Evolutionary conservation across 768 basidiomycete species (phyloP).

Genomic region (Termitomyces sp.): DNA sequence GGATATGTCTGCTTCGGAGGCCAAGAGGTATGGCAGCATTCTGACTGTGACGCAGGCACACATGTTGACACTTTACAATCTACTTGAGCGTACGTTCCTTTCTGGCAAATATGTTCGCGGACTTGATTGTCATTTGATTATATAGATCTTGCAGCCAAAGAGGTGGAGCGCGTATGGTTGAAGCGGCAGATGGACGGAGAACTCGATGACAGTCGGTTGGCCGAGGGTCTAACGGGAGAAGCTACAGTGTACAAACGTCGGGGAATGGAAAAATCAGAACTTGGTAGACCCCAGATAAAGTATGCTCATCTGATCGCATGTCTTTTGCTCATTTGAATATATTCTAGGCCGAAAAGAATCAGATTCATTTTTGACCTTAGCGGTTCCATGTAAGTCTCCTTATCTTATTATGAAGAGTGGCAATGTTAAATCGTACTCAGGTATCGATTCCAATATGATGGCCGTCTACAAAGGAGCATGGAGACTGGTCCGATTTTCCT

Average conservation of each 20-base stretch:
- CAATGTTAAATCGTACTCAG: constrained; percentile 24
- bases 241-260: constrained; percentile 69
- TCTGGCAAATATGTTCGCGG: background rate
- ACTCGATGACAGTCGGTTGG: constrained; percentile 61
- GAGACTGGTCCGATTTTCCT: constrained; percentile 52
- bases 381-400: constrained; percentile 51
- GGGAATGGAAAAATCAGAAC: constrained; percentile 66
- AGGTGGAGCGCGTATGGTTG: constrained; percentile 70
- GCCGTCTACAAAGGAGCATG: constrained; percentile 57
- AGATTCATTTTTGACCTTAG: constrained; percentile 69
- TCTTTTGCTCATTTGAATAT: background rate
- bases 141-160: constrained; percentile 61
- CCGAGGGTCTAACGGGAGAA: constrained; percentile 68
- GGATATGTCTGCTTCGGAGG: constrained; percentile 54
- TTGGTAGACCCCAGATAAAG: constrained; percentile 69
- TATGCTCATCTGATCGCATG: constrained; percentile 21
- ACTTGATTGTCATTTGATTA: background rate
- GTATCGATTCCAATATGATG: constrained; percentile 75
- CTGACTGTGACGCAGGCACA: constrained; percentile 56
- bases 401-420: background rate
- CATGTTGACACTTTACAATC: constrained; percentile 54
- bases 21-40: constrained; percentile 51
- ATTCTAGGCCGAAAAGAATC: constrained; percentile 54
- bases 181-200: constrained; percentile 73
- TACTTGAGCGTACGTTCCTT: constrained; percentile 56